Evolutionary conservation across 257 asterid species (phyloP), one percentile per base, ranked within the genome.

Genomic region (Perilla frutescens): DNA sequence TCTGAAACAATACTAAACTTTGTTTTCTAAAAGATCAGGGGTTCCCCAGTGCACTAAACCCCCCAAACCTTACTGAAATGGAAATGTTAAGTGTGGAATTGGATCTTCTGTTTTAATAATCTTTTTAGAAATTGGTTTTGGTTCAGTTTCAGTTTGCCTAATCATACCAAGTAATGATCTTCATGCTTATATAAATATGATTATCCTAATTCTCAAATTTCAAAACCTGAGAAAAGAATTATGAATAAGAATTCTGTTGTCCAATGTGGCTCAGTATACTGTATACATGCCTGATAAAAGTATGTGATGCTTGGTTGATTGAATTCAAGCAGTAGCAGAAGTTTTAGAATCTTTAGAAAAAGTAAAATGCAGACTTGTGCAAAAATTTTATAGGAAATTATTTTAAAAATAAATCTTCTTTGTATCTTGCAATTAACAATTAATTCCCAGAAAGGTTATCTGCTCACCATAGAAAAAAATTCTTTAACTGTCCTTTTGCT

Each of bases 401-500:
- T 73, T 8, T 54, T 26, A 11, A 32, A 62, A 9, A 47, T 13
- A 9, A 7, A 34, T 14, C 69, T 61, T 15, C 53, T 7, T 55
- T 51, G 29, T 60, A n/a, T 44, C 54, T 39, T 60, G 47, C 60
- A 66, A 45, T 62, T 32, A 68, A 60, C 48, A 57, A 63, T 40
- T 13, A 40, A 58, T 41, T 62, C 59, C n/a, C 32, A 10, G 60
- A 66, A 75, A 49, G 40, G 41, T 73, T 44, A 31, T 12, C 48
- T 48, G 44, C 34, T 13, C 5, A 15, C 60, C 34, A 54, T 20
- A 54, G 34, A 29, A 26, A 54, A 8, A 29, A n/a, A 10, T 26
- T 32, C 57, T 54, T 56, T 14, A 40, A 29, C 53, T 41, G 49
- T 44, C 32, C 48, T 53, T 71, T 47, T 44, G 43, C 9, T 73